Evolutionary conservation across 1,284 basidiomycete species (phyloP).

Genomic region (Meira miltonrushii): DNA sequence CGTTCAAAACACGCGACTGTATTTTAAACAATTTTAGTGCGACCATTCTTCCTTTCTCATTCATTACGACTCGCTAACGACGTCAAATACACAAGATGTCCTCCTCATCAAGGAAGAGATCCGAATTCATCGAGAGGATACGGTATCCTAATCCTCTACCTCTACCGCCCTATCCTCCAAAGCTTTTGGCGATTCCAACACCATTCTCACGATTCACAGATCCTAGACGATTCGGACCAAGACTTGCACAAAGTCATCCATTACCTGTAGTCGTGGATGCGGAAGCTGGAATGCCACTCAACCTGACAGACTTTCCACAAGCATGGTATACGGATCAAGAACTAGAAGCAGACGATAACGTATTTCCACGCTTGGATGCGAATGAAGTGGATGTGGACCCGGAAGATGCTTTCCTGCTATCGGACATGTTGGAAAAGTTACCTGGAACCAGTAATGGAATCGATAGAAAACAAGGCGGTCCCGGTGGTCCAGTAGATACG

Average conservation of each 20-base stretch:
- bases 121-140: constrained; percentile 49
- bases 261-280: constrained; percentile 46
- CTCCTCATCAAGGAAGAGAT: constrained; percentile 4
- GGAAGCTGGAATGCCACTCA: constrained; percentile 49
- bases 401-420: constrained; percentile 45
- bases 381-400: constrained; percentile 23
- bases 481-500: constrained; percentile 13
- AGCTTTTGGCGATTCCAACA: constrained; percentile 39
- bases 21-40: not conserved
- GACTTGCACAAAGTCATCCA: constrained; percentile 40
- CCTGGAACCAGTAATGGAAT: not conserved
- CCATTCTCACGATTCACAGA: constrained; percentile 35
- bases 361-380: constrained; percentile 17
- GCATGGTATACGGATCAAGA: constrained; percentile 27
- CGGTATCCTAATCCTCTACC: constrained; percentile 52
- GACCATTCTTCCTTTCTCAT: not conserved
- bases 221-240: constrained; percentile 35
- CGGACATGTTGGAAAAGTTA: constrained; percentile 22
- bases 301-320: constrained; percentile 42
- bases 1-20: too few species aligned
- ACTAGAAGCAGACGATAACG: constrained; percentile 7
- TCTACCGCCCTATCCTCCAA: constrained; percentile 49
- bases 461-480: not conserved
- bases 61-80: not conserved
- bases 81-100: not conserved